Conservation (phyloP, 257 asterid species). For the Jacaranda copaia region DNA sequence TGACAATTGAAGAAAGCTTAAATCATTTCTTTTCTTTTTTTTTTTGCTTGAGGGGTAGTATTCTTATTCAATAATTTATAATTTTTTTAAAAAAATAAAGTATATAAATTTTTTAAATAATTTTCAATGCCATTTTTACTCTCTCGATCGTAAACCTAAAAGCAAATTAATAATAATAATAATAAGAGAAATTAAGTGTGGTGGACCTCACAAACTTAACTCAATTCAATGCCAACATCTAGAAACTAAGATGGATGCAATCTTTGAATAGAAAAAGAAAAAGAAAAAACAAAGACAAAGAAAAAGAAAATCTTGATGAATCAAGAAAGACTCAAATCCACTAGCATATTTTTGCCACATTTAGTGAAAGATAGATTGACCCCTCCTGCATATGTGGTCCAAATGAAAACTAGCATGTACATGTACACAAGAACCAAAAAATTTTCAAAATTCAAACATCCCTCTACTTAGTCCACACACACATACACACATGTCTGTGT, state of each 20-base stretch:
- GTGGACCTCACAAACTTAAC: no score
- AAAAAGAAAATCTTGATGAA: background rate
- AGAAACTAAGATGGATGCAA: background rate
- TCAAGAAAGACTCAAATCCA: background rate
- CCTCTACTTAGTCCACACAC: background rate
- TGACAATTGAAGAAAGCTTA: no score
- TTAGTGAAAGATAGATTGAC: slow-evolving; percentile 1
- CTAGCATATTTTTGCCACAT: background rate
- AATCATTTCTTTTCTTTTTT: no score
- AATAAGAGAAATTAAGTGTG: no score
- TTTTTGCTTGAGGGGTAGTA: no score
- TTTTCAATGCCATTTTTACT: no score
- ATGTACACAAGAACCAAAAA: background rate
- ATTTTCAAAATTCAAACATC: background rate
- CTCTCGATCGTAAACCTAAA: no score
- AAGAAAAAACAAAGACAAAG: background rate
- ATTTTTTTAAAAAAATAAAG: no score
- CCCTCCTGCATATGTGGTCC: background rate
- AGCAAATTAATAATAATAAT: no score
- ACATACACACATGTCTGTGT: background rate
- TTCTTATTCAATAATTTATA: no score
- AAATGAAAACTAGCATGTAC: slow-evolving; percentile 1
- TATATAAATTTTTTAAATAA: no score
- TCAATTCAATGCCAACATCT: no score
- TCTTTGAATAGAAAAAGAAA: background rate